Percentiles rank a stretch among this genome's conserved stretches.
Evolutionary conservation across 257 asterid species (phyloP).

Genomic region (Lycium barbarum): DNA sequence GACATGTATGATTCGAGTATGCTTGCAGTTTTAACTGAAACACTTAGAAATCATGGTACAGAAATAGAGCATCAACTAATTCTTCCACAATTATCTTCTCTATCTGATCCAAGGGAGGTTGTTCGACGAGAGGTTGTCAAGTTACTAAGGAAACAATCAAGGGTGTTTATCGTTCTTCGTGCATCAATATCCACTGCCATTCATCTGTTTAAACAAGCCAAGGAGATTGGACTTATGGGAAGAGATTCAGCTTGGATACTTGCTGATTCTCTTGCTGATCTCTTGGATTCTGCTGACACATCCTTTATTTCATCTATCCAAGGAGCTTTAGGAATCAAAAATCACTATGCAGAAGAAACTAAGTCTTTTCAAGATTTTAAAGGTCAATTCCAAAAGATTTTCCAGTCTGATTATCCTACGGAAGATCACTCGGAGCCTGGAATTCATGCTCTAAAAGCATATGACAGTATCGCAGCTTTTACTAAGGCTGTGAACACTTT

Average conservation of each 20-base stretch:
- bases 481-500: conserved; percentile 28
- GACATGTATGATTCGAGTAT: conserved; percentile 43
- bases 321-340: conserved; percentile 55
- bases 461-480: conserved; percentile 46
- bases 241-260: conserved; percentile 57
- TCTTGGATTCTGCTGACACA: conserved; percentile 46
- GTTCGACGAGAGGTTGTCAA: conserved; percentile 38
- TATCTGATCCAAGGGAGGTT: conserved; percentile 36
- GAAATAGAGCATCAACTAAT: conserved; percentile 43
- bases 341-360: conserved; percentile 32
- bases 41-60: conserved; percentile 37
- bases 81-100: conserved; percentile 44
- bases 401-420: conserved; percentile 38
- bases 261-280: conserved; percentile 42
- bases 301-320: conserved; percentile 36
- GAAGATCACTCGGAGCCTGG: conserved; percentile 46
- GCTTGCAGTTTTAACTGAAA: conserved; percentile 40
- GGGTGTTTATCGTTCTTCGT: conserved; percentile 52
- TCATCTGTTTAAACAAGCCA: conserved; percentile 46
- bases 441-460: conserved; percentile 51
- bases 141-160: conserved; percentile 41
- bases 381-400: conserved; percentile 32
- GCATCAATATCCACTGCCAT: conserved; percentile 42
- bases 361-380: conserved; percentile 37
- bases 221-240: conserved; percentile 44